Percentiles rank a stretch among this genome's conserved stretches.
Conservation (phyloP, 73 alveolate species). For the Blepharisma stoltei region DNA sequence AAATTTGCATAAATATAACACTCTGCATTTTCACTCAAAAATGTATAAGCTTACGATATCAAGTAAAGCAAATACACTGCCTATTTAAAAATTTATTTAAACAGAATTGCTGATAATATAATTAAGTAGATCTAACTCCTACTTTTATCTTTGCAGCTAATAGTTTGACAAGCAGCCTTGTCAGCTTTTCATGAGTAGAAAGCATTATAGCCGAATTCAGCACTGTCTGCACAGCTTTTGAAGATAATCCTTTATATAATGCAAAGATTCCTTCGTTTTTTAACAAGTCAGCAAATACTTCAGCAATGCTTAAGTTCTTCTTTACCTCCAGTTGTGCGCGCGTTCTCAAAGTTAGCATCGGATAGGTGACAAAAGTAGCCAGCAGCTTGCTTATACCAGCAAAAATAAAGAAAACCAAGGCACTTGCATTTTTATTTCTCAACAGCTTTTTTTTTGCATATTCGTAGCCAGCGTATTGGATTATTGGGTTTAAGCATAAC, state of each 20-base stretch:
- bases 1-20: too few species aligned
- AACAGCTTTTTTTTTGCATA: not conserved
- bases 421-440: not conserved
- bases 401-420: not conserved
- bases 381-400: not conserved
- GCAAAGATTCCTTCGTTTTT: not conserved
- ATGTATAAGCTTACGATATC: too few species aligned
- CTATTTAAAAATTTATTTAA: too few species aligned
- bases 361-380: constrained; percentile 17
- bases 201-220: constrained; percentile 13
- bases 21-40: too few species aligned
- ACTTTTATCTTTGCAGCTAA: too few species aligned
- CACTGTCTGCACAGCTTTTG: constrained; percentile 25
- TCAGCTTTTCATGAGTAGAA: constrained; percentile 13
- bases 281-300: not conserved
- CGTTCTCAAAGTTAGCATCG: constrained; percentile 7
- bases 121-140: too few species aligned
- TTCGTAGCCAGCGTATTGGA: not conserved
- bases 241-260: not conserved
- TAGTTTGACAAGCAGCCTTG: not conserved
- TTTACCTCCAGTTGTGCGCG: not conserved
- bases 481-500: constrained; percentile 8
- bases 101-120: too few species aligned
- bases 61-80: too few species aligned
- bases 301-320: not conserved